These are phyloP conservation scores for Phytophthora foliorum DNA, from an alignment of 352 stramenopile genomes.

Conservation along the genomic window DNA sequence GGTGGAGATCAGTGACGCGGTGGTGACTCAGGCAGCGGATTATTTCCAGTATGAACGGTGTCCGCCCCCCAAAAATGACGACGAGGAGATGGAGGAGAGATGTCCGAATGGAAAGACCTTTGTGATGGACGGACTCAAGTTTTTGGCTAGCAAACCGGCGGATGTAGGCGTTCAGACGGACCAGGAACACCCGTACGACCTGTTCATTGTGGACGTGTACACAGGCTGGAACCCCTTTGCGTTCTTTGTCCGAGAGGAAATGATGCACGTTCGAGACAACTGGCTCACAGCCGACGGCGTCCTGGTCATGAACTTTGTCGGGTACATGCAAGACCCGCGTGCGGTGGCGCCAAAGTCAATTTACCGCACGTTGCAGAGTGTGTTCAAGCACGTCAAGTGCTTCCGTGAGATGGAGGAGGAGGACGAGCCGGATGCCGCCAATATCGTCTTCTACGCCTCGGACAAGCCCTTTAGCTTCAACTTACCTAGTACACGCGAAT, in stretches of 20 bases:
- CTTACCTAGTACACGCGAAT: conserved; percentile 58
- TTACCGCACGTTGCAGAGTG: conserved; percentile 68
- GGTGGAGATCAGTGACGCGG: conserved; percentile 77
- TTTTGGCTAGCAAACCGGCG: conserved; percentile 51
- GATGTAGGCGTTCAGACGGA: conserved; percentile 20
- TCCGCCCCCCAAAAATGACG: conserved; percentile 27
- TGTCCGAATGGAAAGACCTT: conserved; percentile 67
- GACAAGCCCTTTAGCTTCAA: conserved; percentile 74
- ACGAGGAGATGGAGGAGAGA: conserved; percentile 3
- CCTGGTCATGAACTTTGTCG: conserved; percentile 86
- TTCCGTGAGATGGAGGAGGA: conserved; percentile 70
- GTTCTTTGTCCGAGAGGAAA: conserved; percentile 75
- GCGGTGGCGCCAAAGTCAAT: conserved; percentile 72
- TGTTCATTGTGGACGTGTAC: conserved; percentile 79
- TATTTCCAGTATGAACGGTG: conserved; percentile 83
- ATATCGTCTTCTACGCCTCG: conserved; percentile 86
- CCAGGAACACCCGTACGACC: conserved; percentile 51
- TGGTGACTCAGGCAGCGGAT: conserved; percentile 68
- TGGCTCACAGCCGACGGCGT: conserved; percentile 68
- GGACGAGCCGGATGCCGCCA: conserved; percentile 49
- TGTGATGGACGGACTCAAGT: conserved; percentile 73
- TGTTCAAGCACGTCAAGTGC: conserved; percentile 76
- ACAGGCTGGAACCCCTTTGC: conserved; percentile 77
- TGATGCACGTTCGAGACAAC: conserved; percentile 54
- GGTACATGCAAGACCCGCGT: conserved; percentile 63